Evolutionary conservation across 1,139 yeast genomes (phyloP), one percentile per base, ranked within the genome.

Genomic region (Debaryomyces nepalensis): DNA sequence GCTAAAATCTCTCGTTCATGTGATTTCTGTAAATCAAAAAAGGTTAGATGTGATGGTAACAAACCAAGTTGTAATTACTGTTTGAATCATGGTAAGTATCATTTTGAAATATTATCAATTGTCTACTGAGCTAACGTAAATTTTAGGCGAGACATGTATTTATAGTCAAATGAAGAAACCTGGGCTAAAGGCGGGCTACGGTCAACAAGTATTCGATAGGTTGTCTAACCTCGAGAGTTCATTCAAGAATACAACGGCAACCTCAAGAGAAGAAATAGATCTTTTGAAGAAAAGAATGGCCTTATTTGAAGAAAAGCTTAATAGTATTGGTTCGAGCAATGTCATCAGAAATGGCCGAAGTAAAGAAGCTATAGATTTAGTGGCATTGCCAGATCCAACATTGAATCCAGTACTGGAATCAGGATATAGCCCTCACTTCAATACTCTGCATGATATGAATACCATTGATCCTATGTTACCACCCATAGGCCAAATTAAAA

Each of bases 11-110:
- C 63, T 27, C 55, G 51, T 39, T 57, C 66, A 5, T 70, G 73
- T 49, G 71, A 67, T 41, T 52, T 54, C 11, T 70, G 76, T 52
- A 67, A 68, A 37, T 31, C 50, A 11, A 61, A 66, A 43, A 68
- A 69, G 44, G 59, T 66, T 36, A 67, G 64, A 45, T 69, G 75
- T 50, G 58, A 64, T 43, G 63, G 61, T 40, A 57, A 57, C 30
- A 55, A 54, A 1, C 48, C 45, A 30, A 41, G 50, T 14, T 67
- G 73, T 46, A 55, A 55, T 22, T 67, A 64, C 39, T 57, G 31
- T 9, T 9, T 16, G 10, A 27, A 27, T 15, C 31, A 27, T 15
- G 31, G 31, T 27, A 27, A 16, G 31, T 27, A 27, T 27, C 16
- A 15, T 9, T 9, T 15, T 12, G 12, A 27, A 6, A 3, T 5